Base-by-base conservation (phyloP, 2,329 filamentous ascomycete genomes). In the Pyrenophora teres region DNA sequence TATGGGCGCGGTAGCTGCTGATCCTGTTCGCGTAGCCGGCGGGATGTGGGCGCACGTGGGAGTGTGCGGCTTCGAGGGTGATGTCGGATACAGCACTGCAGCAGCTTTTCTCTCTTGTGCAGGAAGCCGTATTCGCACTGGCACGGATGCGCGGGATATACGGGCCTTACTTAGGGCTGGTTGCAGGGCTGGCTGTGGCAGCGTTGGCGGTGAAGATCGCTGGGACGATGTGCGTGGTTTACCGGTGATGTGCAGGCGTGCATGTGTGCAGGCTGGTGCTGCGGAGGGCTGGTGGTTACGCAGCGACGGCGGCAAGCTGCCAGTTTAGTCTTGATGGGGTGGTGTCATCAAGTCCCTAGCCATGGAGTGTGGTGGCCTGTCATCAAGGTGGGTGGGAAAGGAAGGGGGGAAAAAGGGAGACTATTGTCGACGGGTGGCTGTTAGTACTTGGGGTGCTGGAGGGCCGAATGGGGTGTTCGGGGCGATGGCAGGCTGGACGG, bases 181-280 rank as follows among this genome's bases (percentile, higher is more conserved):
- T 25, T 8, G 32, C 36, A 44, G 51, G 49, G 42, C 46, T 30
- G 30, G 46, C 31, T 56, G 10, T 13, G 27, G 27, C 16, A 43
- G 31, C 39, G 47, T 52, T 54, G 47, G 52, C 52, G 48, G 52
- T 47, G 52, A 52, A 46, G 52, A 54, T 54, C 47, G 39, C 27
- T 30, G 25, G 50, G 31, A 40, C 46, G 48, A 42, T 57, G 54
- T 46, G 46, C 31, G 53, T 43, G 45, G 44, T 45, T 45, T 33
- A 30, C 40, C 37, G 42, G 44, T 13, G 27, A 33, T 35, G 45
- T 18, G 41, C 18, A 30, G 27, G 40, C 2, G 15, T 15, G 15
- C 15, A 15, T 21, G 15, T 18, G 41, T 43, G 31, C 16, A 16
- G 15, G 40, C 27, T 9, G 27, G 27, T 7, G 7, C 7, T 30